Evolutionary conservation across 2,329 filamentous ascomycete species (phyloP).

Genomic region (Colletotrichum viniferum): DNA sequence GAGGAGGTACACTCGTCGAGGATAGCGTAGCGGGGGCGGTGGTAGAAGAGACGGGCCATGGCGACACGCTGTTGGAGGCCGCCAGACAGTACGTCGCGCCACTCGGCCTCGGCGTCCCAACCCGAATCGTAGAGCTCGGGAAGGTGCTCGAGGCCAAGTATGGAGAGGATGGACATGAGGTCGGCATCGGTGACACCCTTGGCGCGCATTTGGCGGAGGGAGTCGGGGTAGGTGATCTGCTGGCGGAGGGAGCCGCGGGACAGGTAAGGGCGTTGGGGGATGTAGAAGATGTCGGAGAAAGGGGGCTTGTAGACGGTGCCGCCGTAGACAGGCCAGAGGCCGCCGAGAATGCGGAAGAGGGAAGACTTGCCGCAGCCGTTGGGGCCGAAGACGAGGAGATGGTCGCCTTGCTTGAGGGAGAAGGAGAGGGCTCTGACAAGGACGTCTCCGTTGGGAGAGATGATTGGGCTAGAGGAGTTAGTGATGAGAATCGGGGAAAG

Average conservation of each 20-base stretch:
- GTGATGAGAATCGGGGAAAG: neutral
- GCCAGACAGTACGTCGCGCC: conserved; percentile 91
- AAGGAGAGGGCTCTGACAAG: conserved; percentile 87
- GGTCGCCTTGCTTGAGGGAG: conserved; percentile 82
- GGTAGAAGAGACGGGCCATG: conserved; percentile 95
- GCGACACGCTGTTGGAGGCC: conserved; percentile 95
- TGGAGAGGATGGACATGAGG: conserved; percentile 75
- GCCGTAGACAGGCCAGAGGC: conserved; percentile 97
- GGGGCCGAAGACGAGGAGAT: conserved; percentile 92
- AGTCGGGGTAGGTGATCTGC: conserved; percentile 96
- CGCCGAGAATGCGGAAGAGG: conserved; percentile 93
- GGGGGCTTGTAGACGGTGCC: conserved; percentile 91
- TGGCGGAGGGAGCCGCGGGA: conserved; percentile 91
- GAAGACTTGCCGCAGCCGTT: conserved; percentile 98
- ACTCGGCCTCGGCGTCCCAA: conserved; percentile 95
- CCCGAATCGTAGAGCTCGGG: conserved; percentile 77
- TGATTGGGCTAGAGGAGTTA: conserved; percentile 68
- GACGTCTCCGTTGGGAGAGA: conserved; percentile 95
- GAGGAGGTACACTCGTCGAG: conserved; percentile 95
- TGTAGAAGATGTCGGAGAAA: conserved; percentile 95
- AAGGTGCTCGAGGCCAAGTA: conserved; percentile 83
- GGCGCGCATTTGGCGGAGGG: conserved; percentile 82
- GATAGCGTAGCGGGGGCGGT: conserved; percentile 90
- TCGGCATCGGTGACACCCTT: conserved; percentile 84
- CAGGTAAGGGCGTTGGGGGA: conserved; percentile 93